Conservation (phyloP, 2,329 filamentous ascomycete species). For the Phaeophleospora eucalypticola region DNA sequence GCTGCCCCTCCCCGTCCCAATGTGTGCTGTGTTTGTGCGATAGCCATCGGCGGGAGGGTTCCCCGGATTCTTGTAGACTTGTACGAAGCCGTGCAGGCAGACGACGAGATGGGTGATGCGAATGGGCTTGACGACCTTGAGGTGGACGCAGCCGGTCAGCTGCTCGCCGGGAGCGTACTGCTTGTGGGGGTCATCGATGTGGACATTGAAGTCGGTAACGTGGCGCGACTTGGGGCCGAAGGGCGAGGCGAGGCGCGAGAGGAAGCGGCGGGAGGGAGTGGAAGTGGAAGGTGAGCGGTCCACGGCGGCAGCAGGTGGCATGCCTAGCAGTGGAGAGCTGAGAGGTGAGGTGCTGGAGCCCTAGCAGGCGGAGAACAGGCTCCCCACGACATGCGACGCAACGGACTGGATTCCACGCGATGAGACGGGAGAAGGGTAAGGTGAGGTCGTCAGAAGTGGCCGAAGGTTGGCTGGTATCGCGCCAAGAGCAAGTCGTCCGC, state of each 20-base stretch:
- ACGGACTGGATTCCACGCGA: no score
- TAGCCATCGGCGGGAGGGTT: slow-evolving; percentile 52
- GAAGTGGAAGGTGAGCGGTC: slow-evolving; percentile 3
- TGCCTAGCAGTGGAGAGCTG: background rate
- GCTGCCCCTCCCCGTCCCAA: slow-evolving; percentile 53
- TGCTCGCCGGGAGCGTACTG: slow-evolving; percentile 72
- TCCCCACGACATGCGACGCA: slow-evolving; percentile 6
- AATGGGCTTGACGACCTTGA: slow-evolving; percentile 69
- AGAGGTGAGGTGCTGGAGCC: background rate
- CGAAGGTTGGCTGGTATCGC: no score
- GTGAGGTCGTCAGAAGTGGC: no score
- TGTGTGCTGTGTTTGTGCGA: slow-evolving; percentile 45
- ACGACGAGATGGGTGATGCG: slow-evolving; percentile 77
- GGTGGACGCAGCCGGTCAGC: slow-evolving; percentile 67
- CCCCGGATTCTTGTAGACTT: slow-evolving; percentile 69
- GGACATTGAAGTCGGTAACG: slow-evolving; percentile 73
- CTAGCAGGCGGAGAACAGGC: background rate
- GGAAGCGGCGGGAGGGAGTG: slow-evolving; percentile 33
- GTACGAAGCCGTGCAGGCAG: slow-evolving; percentile 71
- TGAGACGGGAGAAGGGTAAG: no score
- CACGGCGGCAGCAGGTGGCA: slow-evolving; percentile 8
- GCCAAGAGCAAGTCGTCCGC: no score
- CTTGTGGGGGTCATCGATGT: slow-evolving; percentile 70
- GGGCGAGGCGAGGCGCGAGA: slow-evolving; percentile 55
- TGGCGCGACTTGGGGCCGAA: slow-evolving; percentile 57